A percentile compares a stretch with the other conserved stretches of the same genome.
These are phyloP conservation scores for Flaveria floridana DNA, from an alignment of 140 eudicot species.

Conservation along the genomic window DNA sequence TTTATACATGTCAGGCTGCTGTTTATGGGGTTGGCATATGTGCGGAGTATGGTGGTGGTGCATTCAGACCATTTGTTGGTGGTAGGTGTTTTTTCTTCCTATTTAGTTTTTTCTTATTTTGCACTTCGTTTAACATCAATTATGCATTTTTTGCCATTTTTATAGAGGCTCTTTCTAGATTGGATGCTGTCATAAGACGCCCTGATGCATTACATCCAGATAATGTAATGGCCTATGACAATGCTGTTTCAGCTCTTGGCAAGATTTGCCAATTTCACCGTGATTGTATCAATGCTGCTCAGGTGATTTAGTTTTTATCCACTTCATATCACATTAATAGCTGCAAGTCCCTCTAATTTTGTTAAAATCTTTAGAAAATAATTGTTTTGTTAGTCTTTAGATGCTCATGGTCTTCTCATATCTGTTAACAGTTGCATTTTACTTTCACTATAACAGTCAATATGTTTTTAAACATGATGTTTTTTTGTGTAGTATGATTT, in stretches of 20 bases:
- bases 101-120: background rate
- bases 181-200: slow-evolving; percentile 57
- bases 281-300: slow-evolving; percentile 57
- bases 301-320: slow-evolving; percentile 36
- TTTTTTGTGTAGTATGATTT: slow-evolving; percentile 4
- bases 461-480: background rate
- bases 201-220: slow-evolving; percentile 61
- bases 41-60: slow-evolving; percentile 66
- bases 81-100: slow-evolving; percentile 32
- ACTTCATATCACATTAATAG: background rate
- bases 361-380: background rate
- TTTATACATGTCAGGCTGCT: slow-evolving; percentile 44
- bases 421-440: slow-evolving; percentile 7
- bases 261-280: slow-evolving; percentile 69
- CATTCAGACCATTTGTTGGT: slow-evolving; percentile 55
- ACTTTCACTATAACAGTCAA: background rate
- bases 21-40: slow-evolving; percentile 72
- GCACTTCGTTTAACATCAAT: background rate
- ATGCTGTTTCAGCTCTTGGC: slow-evolving; percentile 83
- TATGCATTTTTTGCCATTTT: background rate
- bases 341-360: background rate
- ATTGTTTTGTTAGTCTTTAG: background rate
- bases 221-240: slow-evolving; percentile 71
- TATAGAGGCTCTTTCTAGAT: slow-evolving; percentile 67
- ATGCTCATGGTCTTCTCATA: background rate